Evolutionary conservation across 139 green algal genomes (phyloP).

Genomic region (Closterium sp.): DNA sequence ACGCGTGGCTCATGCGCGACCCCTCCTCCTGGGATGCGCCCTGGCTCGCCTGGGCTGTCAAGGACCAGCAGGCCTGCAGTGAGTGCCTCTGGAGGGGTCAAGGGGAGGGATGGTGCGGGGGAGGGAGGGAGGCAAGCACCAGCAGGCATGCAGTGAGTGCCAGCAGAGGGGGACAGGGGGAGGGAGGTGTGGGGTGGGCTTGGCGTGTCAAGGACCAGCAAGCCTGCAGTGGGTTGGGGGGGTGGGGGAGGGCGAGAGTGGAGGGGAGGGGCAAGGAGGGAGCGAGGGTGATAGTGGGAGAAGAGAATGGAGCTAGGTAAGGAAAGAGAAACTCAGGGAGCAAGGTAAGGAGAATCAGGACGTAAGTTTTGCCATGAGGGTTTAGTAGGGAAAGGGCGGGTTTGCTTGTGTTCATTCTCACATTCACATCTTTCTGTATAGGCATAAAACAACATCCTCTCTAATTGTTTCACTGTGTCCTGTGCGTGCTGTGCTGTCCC

Average conservation of each 20-base stretch:
- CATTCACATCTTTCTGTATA: not conserved
- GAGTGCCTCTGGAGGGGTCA: not conserved
- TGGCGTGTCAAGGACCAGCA: too few species aligned
- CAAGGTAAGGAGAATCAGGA: too few species aligned
- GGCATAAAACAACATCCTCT: not conserved
- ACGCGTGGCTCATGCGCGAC: not conserved
- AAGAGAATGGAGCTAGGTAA: not conserved
- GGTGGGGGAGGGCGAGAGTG: not conserved
- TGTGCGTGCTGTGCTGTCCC: not conserved
- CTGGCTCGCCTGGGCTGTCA: not conserved
- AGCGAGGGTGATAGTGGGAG: too few species aligned
- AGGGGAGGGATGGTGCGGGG: too few species aligned
- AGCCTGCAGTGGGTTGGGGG: too few species aligned
- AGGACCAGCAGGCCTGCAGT: not conserved
- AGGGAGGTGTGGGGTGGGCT: too few species aligned
- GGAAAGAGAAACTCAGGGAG: too few species aligned
- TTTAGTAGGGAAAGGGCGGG: too few species aligned
- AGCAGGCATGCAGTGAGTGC: too few species aligned
- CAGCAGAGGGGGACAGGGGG: not conserved
- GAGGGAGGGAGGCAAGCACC: not conserved
- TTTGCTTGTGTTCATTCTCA: too few species aligned
- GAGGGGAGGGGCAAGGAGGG: not conserved
- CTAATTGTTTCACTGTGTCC: not conserved
- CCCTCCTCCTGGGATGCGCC: not conserved
- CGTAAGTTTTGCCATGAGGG: too few species aligned